Evolutionary conservation across 2,329 filamentous ascomycete genomes (phyloP).

Genomic region (Nakataea oryzae): DNA sequence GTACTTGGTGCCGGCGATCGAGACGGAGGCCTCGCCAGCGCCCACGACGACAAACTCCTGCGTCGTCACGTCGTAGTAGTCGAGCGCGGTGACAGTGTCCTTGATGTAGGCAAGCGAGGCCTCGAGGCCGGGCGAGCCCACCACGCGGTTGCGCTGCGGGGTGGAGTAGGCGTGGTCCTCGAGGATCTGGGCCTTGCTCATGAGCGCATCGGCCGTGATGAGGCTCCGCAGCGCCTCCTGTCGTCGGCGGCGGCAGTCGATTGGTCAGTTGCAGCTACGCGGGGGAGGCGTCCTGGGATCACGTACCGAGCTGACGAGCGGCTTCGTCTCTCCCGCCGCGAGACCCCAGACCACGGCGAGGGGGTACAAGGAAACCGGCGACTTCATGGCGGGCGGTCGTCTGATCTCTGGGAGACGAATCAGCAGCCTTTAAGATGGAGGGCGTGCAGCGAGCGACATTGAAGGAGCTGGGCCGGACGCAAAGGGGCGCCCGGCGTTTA

Average conservation of each 20-base stretch:
- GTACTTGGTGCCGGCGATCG: constrained; percentile 17
- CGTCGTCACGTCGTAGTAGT: constrained; percentile 31
- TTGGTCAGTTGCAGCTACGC: not conserved
- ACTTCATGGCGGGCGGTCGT: not conserved
- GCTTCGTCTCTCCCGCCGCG: not conserved
- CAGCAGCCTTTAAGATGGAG: not conserved
- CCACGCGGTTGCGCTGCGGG: constrained; percentile 27
- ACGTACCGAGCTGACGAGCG: not conserved
- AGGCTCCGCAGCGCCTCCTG: constrained; percentile 10
- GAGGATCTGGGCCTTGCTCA: constrained; percentile 31
- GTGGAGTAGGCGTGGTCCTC: constrained; percentile 31
- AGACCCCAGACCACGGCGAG: not conserved
- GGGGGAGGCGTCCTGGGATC: not conserved
- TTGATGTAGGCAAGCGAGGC: constrained; percentile 33
- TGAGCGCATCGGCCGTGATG: constrained; percentile 27
- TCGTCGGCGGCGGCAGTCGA: not conserved
- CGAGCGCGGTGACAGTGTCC: constrained; percentile 23
- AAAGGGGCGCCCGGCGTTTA: not conserved
- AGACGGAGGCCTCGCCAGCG: constrained; percentile 19
- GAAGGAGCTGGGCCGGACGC: not conserved
- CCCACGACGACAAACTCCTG: constrained; percentile 31
- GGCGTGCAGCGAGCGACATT: not conserved
- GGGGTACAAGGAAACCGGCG: not conserved
- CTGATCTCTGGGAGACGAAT: not conserved
- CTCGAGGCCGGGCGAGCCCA: constrained; percentile 33